phyloP scores from a whole-genome alignment of 805 yeast genomes.

The Blastobotrys americana region DNA sequence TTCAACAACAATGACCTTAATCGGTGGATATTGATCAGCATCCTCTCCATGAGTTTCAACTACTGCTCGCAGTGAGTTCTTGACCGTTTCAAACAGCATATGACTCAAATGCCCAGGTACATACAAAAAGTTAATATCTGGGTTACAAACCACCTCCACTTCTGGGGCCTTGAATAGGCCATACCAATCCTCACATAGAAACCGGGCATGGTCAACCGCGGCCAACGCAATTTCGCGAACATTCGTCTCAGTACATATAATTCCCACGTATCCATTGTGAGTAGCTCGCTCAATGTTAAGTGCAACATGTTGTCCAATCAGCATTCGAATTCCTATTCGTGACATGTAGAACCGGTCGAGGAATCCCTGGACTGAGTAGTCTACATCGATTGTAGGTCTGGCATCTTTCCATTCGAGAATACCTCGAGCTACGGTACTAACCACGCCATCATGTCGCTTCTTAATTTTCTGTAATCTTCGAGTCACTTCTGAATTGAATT shows the following conservation, averaged over 20 bases:
- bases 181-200: constrained; percentile 86
- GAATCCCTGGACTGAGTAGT: constrained; percentile 69
- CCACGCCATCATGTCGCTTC: constrained; percentile 85
- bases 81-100: constrained; percentile 82
- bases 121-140: constrained; percentile 75
- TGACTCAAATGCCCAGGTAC: constrained; percentile 91
- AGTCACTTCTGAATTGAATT: constrained; percentile 61
- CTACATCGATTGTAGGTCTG: constrained; percentile 42
- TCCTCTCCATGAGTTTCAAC: constrained; percentile 68
- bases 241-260: constrained; percentile 78
- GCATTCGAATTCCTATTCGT: constrained; percentile 86
- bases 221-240: constrained; percentile 77
- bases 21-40: constrained; percentile 71
- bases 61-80: constrained; percentile 82
- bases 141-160: constrained; percentile 69
- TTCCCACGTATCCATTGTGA: constrained; percentile 71
- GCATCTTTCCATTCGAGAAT: constrained; percentile 80
- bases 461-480: constrained; percentile 65
- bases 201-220: constrained; percentile 84
- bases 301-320: constrained; percentile 91
- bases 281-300: constrained; percentile 57
- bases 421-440: constrained; percentile 86
- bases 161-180: constrained; percentile 82
- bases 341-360: constrained; percentile 84
- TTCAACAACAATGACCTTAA: constrained; percentile 78